Percentiles rank a stretch among this genome's conserved stretches.
These are phyloP conservation scores for Colletotrichum camelliae DNA, from an alignment of 2,329 filamentous ascomycete species.

Conservation along the genomic window DNA sequence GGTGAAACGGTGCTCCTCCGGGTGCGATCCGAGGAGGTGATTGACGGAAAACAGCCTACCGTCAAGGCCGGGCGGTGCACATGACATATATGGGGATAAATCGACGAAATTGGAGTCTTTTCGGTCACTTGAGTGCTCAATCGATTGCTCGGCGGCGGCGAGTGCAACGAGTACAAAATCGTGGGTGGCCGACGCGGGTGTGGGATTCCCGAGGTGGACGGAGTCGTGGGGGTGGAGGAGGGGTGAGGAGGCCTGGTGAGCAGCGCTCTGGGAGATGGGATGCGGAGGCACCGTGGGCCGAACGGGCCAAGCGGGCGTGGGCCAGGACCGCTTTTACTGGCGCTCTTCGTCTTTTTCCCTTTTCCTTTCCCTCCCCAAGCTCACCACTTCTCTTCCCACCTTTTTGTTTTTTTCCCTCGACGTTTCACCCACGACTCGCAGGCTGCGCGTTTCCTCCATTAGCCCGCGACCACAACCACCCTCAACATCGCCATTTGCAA, in stretches of 20 bases:
- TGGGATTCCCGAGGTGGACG: slow-evolving; percentile 32
- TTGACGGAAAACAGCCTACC: slow-evolving; percentile 17
- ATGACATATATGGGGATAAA: background rate
- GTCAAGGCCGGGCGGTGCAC: background rate
- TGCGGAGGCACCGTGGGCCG: slow-evolving; percentile 22
- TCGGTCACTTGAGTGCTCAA: slow-evolving; percentile 34
- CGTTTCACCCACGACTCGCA: slow-evolving; percentile 19
- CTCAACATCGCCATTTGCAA: slow-evolving; percentile 5
- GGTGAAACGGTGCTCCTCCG: slow-evolving; percentile 2
- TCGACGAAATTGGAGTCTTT: background rate
- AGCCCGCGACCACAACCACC: slow-evolving; percentile 17
- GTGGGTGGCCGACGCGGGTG: slow-evolving; percentile 45
- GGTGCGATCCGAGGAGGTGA: slow-evolving; percentile 16
- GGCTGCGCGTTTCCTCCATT: slow-evolving; percentile 6
- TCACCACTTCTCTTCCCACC: slow-evolving; percentile 31
- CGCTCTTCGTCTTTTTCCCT: slow-evolving; percentile 29
- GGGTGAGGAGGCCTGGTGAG: slow-evolving; percentile 26
- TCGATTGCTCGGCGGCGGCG: slow-evolving; percentile 46
- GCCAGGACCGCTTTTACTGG: slow-evolving; percentile 24
- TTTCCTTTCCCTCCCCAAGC: slow-evolving; percentile 32
- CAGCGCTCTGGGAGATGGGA: slow-evolving; percentile 21
- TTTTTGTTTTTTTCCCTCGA: slow-evolving; percentile 30
- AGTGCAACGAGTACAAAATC: slow-evolving; percentile 72
- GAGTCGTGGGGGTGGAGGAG: slow-evolving; percentile 36
- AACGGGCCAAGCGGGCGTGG: slow-evolving; percentile 22